Base-by-base conservation (phyloP, 2,329 filamentous ascomycete species). In the Sclerotiophoma versabilis region DNA sequence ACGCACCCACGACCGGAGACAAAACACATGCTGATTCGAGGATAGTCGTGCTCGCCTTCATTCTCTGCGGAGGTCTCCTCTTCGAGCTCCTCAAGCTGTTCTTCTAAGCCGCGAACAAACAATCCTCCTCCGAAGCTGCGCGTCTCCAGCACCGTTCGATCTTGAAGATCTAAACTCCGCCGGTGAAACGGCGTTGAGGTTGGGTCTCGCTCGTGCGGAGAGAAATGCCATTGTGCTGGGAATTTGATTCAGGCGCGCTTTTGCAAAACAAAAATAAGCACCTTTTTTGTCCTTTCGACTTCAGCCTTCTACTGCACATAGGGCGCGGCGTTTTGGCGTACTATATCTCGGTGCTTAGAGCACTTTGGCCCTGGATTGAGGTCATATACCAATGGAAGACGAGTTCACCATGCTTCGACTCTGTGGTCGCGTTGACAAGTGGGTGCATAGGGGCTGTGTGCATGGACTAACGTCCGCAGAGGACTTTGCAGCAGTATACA, bases 11-110 rank as follows among this genome's bases (percentile, higher is more conserved):
- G 29, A 15, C 25, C 0, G 20, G 12, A 4, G 2, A 4, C 4
- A 23, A 15, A 17, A 37, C 12, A 7, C 10, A 19, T 4, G 27
- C 42, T 30, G n/a, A 36, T 17, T 2, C 36, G 6, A 9, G 1
- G 42, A 36, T 55, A 87, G 85, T 83, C 43, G 54, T 87, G 27
- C 79, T 88, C 46, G 80, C 81, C n/a, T 88, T 88, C 70, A 82
- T 87, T 48, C 78, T 88, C 41, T 83, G 82, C 66, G 86, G 85
- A 33, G 85, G 85, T 20, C 65, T 87, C 17, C 64, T 86, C 32
- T 83, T 87, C 62, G 84, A 87, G 68, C 67, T 86, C 10, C 58
- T 86, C 17, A 76, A 80, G 57, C 65, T 81, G 53, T 77, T 81
- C 59, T 78, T 80, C 57, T 73, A 66, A 62, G 42, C 50, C 5